Base-by-base conservation (phyloP, 129 eudicot genomes). In the Glebionis coronaria region DNA sequence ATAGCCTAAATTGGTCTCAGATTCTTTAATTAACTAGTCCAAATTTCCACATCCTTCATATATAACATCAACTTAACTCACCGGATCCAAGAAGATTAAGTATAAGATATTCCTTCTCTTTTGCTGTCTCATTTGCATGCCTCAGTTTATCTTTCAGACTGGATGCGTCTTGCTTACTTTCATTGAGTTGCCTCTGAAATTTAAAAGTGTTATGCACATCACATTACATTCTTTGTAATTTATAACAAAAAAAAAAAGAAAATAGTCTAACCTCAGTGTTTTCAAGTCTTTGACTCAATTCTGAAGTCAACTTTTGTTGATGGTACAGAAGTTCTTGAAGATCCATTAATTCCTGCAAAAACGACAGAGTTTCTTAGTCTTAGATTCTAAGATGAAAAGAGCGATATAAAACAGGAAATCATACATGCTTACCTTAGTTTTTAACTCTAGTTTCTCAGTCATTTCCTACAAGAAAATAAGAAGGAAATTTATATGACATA, bases 31-130 rank as follows among this genome's bases (percentile, higher is more conserved):
- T 27, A 28, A 29, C 11, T 49, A 5, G 52, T 19, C 27, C 9
- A 69, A 44, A 44, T 3, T 42, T 35, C 16, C 46, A 25, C 56
- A 25, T 56, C 27, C 12, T 19, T 14, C 10, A 56, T 57, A 56
- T 57, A 58, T 47, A 20, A 58, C 3, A 12, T 6, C 44, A 57
- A 69, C 9, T 29, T 25, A 45, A 59, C 87, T 65, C 57, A 85
- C 91, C 91, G 5, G 88, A 80, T 56, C 82, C 76, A 21, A 85
- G 80, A 65, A 85, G 85, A 77, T 76, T 85, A 20, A 60, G 81
- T 19, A 82, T 82, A 68, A 85, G 66, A 69, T 73, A 67, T 61
- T 85, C 91, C 67, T 79, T 82, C 74, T 85, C 88, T 80, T 77
- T 85, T 56, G 78, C 68, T 4, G 71, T 70, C 19, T 81, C 91